Conservation (phyloP, 1,284 basidiomycete species). For the Apiotrichum mycotoxinovorans region DNA sequence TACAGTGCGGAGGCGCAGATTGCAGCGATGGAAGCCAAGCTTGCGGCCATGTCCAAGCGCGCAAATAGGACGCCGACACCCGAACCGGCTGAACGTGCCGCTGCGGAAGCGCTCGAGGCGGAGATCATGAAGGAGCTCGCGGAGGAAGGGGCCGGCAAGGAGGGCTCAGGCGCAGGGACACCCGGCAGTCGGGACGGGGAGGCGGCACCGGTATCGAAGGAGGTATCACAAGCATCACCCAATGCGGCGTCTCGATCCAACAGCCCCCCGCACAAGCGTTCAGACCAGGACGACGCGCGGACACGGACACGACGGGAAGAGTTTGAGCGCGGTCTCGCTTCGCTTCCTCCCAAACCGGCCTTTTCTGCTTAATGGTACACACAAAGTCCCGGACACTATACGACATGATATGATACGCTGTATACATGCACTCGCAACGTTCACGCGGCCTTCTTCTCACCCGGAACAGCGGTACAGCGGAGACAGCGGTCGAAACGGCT, state of each 20-base stretch:
- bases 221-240: not conserved
- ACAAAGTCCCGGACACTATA: not conserved
- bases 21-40: slow-evolving; percentile 90
- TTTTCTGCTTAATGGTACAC: slow-evolving; percentile 11
- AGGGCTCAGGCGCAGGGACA: not conserved
- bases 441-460: not conserved
- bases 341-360: slow-evolving; percentile 37
- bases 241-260: not conserved
- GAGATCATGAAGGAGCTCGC: slow-evolving; percentile 18
- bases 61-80: slow-evolving; percentile 18
- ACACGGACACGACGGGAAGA: not conserved
- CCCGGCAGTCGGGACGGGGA: too few species aligned
- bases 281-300: not conserved
- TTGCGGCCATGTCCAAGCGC: slow-evolving; percentile 66
- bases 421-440: slow-evolving; percentile 4
- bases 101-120: slow-evolving; percentile 16
- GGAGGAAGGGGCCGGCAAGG: slow-evolving; percentile 21
- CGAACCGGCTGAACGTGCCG: slow-evolving; percentile 10
- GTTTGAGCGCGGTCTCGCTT: slow-evolving; percentile 32
- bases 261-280: not conserved
- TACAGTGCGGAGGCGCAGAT: slow-evolving; percentile 80
- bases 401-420: not conserved
- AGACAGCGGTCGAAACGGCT: too few species aligned
- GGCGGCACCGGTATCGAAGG: too few species aligned
- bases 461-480: too few species aligned